phyloP scores from a whole-genome alignment of 2,329 filamentous ascomycete genomes.

The Ophiocordyceps sinensis region DNA sequence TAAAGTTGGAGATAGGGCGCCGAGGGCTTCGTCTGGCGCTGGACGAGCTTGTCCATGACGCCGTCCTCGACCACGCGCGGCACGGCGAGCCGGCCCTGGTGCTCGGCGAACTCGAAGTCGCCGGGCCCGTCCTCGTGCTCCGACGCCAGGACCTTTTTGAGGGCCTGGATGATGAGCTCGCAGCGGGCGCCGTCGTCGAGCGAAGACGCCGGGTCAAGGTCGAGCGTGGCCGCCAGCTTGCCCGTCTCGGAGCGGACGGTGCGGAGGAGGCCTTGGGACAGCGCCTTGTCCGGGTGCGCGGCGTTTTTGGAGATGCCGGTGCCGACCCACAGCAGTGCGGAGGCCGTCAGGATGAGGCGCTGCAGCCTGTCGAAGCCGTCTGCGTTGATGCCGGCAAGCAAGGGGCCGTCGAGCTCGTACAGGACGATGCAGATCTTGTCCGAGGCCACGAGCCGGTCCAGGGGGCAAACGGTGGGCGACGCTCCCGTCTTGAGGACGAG shows the following conservation, averaged over 20 bases:
- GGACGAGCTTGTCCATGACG: constrained; percentile 12
- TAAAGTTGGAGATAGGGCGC: constrained; percentile 22
- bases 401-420: constrained; percentile 26
- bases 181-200: constrained; percentile 15
- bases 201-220: constrained; percentile 24
- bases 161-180: constrained; percentile 15
- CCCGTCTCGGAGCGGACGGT: constrained; percentile 31
- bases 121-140: constrained; percentile 7
- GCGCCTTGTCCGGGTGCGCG: constrained; percentile 23
- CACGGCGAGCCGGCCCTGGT: constrained; percentile 12
- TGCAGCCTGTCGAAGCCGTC: constrained; percentile 23
- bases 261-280: constrained; percentile 29
- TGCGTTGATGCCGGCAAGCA: constrained; percentile 24
- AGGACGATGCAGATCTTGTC: constrained; percentile 22
- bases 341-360: constrained; percentile 17
- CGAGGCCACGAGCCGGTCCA: constrained; percentile 6
- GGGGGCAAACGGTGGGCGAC: constrained; percentile 6
- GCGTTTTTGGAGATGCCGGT: constrained; percentile 22
- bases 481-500: constrained; percentile 9
- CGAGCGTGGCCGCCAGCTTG: constrained; percentile 28
- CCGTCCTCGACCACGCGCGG: constrained; percentile 13
- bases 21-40: constrained; percentile 10
- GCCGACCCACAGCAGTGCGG: constrained; percentile 25
- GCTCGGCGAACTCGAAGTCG: constrained; percentile 16
- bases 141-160: constrained; percentile 8